Base-by-base conservation (phyloP, 2,329 filamentous ascomycete species). In the Ascochyta rabiei region DNA sequence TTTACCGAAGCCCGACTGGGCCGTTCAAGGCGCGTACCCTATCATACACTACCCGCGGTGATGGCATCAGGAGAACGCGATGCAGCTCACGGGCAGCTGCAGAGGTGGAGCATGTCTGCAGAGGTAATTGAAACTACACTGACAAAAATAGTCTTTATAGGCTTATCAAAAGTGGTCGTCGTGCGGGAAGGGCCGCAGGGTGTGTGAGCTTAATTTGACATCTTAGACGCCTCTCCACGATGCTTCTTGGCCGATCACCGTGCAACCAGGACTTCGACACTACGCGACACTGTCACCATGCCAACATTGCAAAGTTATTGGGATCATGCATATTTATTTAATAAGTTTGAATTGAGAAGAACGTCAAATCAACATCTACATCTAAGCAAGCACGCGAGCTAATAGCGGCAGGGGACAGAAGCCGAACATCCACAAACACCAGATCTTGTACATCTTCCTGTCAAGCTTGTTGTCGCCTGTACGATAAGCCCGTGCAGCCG, bases 361-460 rank as follows among this genome's bases (percentile, higher is more conserved):
- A 5, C 28, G 12, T 15, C 12, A 13, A 10, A 30, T 13, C 5
- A 3, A 30, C 28, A 34, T 16, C 4, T 15, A 9, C 2, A 16
- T 1, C 21, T 47, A 34, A 44, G 15, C 30, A 21, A 57, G n/a
- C 3, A 33, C 26, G 12, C 23, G 19, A 31, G 37, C 52, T 30
- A 57, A 21, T 8, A 60, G 40, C 10, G 59, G 56, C 15, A 62
- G 33, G 34, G 53, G 56, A 21, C 59, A 62, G n/a, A 62, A 51
- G 4, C 50, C 40, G n/a, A 57, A 53, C 48, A 62, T 53, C 61
- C 61, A 63, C 6, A 63, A 4, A 41, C 59, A 50, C 61, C 59
- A 63, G 1, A 59, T 9, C 39, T 55, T 61, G 45, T 63, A 63
- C 52, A 63, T 39, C 16, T 38, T 37, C 9, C 61, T 54, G 30